These are phyloP conservation scores for Penicillium silybi DNA, from an alignment of 495 filamentous ascomycete genomes.

Conservation along the genomic window DNA sequence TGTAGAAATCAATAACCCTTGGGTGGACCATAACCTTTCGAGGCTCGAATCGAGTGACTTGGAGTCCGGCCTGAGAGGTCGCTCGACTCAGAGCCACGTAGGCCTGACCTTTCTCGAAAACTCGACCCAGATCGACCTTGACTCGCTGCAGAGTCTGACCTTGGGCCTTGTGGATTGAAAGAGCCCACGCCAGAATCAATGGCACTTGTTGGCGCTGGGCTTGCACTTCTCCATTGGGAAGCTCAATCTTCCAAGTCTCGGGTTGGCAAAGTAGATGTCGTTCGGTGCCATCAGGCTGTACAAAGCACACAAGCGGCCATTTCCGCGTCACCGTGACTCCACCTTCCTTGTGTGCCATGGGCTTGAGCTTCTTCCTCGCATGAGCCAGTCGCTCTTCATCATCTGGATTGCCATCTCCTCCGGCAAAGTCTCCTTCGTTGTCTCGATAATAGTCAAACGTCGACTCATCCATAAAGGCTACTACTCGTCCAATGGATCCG, in stretches of 20 bases:
- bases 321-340: slow-evolving; percentile 36
- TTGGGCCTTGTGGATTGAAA: slow-evolving; percentile 97
- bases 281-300: slow-evolving; percentile 69
- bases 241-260: slow-evolving; percentile 93
- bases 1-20: slow-evolving; percentile 79
- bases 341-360: slow-evolving; percentile 35
- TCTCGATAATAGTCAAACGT: slow-evolving; percentile 63
- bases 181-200: slow-evolving; percentile 91
- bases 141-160: slow-evolving; percentile 94
- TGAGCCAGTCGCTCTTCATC: slow-evolving; percentile 42
- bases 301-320: slow-evolving; percentile 82
- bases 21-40: slow-evolving; percentile 93
- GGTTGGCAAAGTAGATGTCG: slow-evolving; percentile 76
- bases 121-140: slow-evolving; percentile 85
- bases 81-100: slow-evolving; percentile 66
- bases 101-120: slow-evolving; percentile 88
- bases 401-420: slow-evolving; percentile 35
- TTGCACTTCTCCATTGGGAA: slow-evolving; percentile 92
- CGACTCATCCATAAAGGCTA: slow-evolving; percentile 80
- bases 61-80: slow-evolving; percentile 79
- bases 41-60: slow-evolving; percentile 85
- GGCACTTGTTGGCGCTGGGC: slow-evolving; percentile 63
- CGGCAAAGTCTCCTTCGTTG: slow-evolving; percentile 51
- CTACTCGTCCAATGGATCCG: slow-evolving; percentile 81
- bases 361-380: slow-evolving; percentile 48